phyloP scores from a whole-genome alignment of 257 asterid species.

The Solanum corneliomulleri region DNA sequence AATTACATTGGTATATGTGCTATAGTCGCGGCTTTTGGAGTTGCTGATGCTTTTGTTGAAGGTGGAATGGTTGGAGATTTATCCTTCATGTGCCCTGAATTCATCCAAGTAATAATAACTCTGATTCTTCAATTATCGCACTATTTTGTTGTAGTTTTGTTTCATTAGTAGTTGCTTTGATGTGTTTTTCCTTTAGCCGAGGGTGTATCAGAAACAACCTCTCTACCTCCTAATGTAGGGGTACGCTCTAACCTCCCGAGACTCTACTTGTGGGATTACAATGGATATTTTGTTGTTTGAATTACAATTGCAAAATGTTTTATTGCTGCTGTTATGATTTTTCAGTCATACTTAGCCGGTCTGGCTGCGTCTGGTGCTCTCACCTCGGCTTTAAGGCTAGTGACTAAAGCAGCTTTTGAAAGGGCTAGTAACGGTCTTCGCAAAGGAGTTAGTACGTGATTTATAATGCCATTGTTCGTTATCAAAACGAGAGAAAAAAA shows the following conservation, averaged over 20 bases:
- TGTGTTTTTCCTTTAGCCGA: background rate
- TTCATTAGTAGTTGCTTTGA: background rate
- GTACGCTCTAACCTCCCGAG: background rate
- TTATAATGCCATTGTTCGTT: background rate
- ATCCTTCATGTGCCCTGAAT: constrained; percentile 31
- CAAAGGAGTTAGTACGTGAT: constrained; percentile 61
- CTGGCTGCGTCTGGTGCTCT: constrained; percentile 51
- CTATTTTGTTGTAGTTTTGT: background rate
- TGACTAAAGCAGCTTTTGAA: background rate
- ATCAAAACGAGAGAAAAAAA: background rate
- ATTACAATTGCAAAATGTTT: background rate
- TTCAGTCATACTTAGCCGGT: constrained; percentile 70
- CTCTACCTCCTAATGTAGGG: background rate
- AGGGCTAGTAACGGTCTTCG: constrained; percentile 40
- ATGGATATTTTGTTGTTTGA: background rate
- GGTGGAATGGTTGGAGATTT: constrained; percentile 34
- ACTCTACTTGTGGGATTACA: background rate
- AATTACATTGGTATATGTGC: constrained; percentile 23
- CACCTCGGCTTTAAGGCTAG: background rate
- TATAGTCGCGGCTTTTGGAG: constrained; percentile 27
- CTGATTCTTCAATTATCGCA: background rate
- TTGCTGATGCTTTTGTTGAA: constrained; percentile 28
- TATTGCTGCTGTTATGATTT: background rate
- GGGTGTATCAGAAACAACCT: background rate
- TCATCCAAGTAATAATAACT: constrained; percentile 36